Evolutionary conservation across 495 filamentous ascomycete genomes (phyloP).

Genomic region (Aspergillus bridgeri): DNA sequence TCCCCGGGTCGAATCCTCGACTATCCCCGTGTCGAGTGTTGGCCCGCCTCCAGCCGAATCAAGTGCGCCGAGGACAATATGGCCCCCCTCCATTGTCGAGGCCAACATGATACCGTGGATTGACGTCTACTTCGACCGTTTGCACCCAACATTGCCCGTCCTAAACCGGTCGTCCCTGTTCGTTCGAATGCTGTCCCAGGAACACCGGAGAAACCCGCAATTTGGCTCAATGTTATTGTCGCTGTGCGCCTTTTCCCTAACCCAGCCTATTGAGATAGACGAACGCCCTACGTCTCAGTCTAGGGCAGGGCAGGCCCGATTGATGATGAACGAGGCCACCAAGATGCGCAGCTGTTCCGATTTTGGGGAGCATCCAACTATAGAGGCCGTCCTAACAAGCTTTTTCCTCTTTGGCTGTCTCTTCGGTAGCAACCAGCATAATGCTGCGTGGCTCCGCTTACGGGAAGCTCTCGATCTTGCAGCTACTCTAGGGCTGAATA

Average conservation of each 20-base stretch:
- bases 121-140: slow-evolving; percentile 78
- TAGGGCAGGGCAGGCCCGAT: slow-evolving; percentile 50
- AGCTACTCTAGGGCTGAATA: slow-evolving; percentile 55
- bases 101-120: slow-evolving; percentile 55
- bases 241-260: slow-evolving; percentile 79
- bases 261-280: slow-evolving; percentile 67
- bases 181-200: slow-evolving; percentile 57
- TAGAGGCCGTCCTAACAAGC: slow-evolving; percentile 69
- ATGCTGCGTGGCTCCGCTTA: slow-evolving; percentile 57
- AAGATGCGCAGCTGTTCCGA: slow-evolving; percentile 73
- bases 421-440: slow-evolving; percentile 61
- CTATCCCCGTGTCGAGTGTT: slow-evolving; percentile 22
- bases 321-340: slow-evolving; percentile 71
- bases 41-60: slow-evolving; percentile 20
- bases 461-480: slow-evolving; percentile 58
- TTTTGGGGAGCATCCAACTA: slow-evolving; percentile 67
- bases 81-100: slow-evolving; percentile 39
- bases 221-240: slow-evolving; percentile 65
- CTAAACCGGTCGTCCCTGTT: slow-evolving; percentile 61
- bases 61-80: slow-evolving; percentile 21
- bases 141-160: slow-evolving; percentile 79
- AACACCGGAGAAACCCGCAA: slow-evolving; percentile 67
- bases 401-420: slow-evolving; percentile 78
- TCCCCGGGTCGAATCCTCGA: slow-evolving; percentile 17
- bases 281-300: slow-evolving; percentile 40